Evolutionary conservation across 768 basidiomycete species (phyloP).

Genomic region (Royoungia palumana): DNA sequence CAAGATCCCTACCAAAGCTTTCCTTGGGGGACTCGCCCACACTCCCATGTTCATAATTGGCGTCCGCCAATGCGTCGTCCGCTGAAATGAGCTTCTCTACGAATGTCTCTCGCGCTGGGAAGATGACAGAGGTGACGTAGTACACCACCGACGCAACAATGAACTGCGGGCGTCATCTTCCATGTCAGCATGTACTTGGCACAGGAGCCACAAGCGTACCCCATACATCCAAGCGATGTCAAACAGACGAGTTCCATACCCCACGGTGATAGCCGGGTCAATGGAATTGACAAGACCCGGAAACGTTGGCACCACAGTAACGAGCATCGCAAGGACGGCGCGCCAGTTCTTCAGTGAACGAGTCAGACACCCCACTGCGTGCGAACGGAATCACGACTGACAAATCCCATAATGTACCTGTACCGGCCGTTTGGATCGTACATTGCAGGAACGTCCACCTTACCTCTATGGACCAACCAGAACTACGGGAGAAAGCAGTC

Average conservation of each 20-base stretch:
- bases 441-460: constrained; percentile 80
- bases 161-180: constrained; percentile 15
- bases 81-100: constrained; percentile 29
- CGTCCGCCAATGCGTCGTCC: constrained; percentile 12
- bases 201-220: constrained; percentile 39
- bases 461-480: constrained; percentile 70
- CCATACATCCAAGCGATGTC: constrained; percentile 78
- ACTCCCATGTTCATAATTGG: background rate
- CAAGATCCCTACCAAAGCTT: background rate
- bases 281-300: constrained; percentile 80
- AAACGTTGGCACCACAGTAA: constrained; percentile 66
- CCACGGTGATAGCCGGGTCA: constrained; percentile 60
- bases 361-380: background rate
- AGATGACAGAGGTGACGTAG: constrained; percentile 28
- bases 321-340: constrained; percentile 61
- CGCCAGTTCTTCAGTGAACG: constrained; percentile 66
- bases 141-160: constrained; percentile 28
- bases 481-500: constrained; percentile 43
- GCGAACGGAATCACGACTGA: constrained; percentile 27
- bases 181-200: background rate
- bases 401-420: constrained; percentile 70
- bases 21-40: background rate
- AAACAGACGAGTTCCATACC: constrained; percentile 55
- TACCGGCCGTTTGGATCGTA: constrained; percentile 80
- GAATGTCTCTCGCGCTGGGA: constrained; percentile 29